A percentile compares a stretch with the other conserved stretches of the same genome.
Evolutionary conservation across 495 filamentous ascomycete species (phyloP).

Genomic region (Xylona heveae): DNA sequence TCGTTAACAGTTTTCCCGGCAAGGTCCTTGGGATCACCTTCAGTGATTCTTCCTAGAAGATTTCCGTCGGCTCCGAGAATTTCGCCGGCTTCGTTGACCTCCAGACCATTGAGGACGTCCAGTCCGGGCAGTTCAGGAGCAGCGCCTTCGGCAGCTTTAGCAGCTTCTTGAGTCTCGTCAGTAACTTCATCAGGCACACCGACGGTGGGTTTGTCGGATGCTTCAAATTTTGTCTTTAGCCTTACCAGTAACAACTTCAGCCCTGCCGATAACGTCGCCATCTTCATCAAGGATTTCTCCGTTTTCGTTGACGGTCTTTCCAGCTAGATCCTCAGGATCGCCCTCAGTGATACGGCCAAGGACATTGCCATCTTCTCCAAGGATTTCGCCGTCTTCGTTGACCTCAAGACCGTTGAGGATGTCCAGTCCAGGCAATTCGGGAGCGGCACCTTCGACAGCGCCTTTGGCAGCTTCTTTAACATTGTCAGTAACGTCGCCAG

Average conservation of each 20-base stretch:
- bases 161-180: conserved; percentile 13
- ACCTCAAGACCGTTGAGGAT: conserved; percentile 21
- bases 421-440: conserved; percentile 16
- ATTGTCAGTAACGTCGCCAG: conserved; percentile 9
- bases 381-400: conserved; percentile 19
- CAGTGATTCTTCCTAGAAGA: conserved; percentile 9
- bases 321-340: conserved; percentile 21
- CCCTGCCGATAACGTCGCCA: conserved; percentile 25
- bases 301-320: conserved; percentile 29
- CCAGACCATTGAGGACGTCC: conserved; percentile 1
- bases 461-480: conserved; percentile 10
- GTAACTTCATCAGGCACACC: conserved; percentile 4
- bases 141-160: conserved; percentile 7
- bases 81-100: conserved; percentile 4
- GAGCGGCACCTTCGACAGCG: conserved; percentile 13
- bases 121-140: no score
- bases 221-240: conserved; percentile 9
- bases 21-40: conserved; percentile 13
- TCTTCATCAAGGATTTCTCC: conserved; percentile 30
- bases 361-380: conserved; percentile 30
- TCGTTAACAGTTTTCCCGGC: conserved; percentile 18
- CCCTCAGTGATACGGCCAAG: conserved; percentile 45
- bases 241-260: conserved; percentile 19
- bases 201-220: no score
- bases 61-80: conserved; percentile 14